These are phyloP conservation scores for Rhodotorula sp. DNA, from an alignment of 1,284 basidiomycete genomes.

Conservation along the genomic window DNA sequence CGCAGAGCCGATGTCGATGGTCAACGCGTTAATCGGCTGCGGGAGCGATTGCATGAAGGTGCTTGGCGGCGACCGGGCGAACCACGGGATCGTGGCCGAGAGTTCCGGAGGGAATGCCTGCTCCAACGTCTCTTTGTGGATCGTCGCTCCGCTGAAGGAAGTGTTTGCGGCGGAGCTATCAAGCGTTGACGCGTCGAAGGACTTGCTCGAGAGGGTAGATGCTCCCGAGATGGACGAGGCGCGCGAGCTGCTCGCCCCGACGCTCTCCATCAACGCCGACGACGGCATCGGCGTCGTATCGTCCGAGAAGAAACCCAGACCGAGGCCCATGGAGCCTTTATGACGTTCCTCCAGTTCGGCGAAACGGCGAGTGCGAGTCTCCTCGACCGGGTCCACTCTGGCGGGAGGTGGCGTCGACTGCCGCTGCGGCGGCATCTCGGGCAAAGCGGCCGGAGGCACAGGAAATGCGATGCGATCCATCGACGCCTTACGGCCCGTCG, in stretches of 20 bases:
- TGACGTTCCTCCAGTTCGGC: slow-evolving; percentile 12
- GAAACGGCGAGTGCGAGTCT: slow-evolving; percentile 10
- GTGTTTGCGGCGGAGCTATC: slow-evolving; percentile 23
- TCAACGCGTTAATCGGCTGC: slow-evolving; percentile 5
- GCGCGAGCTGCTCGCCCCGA: slow-evolving; percentile 6
- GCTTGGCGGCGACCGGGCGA: slow-evolving; percentile 4
- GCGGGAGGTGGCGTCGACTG: not conserved
- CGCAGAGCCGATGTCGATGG: not conserved
- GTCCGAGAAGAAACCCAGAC: slow-evolving; percentile 19
- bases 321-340: not conserved
- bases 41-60: not conserved
- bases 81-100: not conserved
- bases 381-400: not conserved
- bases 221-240: slow-evolving; percentile 10
- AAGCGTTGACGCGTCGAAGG: slow-evolving; percentile 28
- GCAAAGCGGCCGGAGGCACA: slow-evolving; percentile 11
- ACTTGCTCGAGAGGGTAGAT: slow-evolving; percentile 16
- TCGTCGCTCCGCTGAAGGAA: slow-evolving; percentile 5
- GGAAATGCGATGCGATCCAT: slow-evolving; percentile 28
- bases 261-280: not conserved
- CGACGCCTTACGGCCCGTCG: slow-evolving; percentile 3
- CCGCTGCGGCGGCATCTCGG: not conserved
- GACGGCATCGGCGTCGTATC: not conserved
- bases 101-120: slow-evolving; percentile 12
- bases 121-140: not conserved